Base-by-base conservation (phyloP, 1,139 yeast genomes). In the Debaryomycetaceae sp. region DNA sequence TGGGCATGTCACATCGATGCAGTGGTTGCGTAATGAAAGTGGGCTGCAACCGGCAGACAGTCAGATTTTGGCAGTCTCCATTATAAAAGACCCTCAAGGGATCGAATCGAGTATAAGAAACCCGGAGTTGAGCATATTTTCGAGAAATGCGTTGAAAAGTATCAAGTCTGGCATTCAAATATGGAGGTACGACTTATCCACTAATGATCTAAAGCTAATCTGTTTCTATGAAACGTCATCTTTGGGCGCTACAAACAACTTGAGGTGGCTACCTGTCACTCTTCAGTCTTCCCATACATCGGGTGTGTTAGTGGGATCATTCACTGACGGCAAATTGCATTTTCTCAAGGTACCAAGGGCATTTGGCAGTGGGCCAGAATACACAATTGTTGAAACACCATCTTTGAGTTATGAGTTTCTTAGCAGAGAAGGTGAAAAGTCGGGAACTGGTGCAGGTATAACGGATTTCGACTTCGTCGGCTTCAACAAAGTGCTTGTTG, bases 241-340 rank as follows among this genome's bases (percentile, higher is more conserved):
- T 3, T 71, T 74, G 56, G 95, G 95, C 1, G 78, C 78, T 2
- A 68, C 80, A 2, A 63, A 76, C 49, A 67, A 75, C 43, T 54
- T 87, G 46, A 68, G 70, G 41, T 83, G 88, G 87, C 68, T 75
- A 9, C 74, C 71, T 5, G 37, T 61, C 1, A 46, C 59, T 20
- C 52, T 64, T 6, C 44, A 45, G 7, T 56, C 56, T 5, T 58
- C 55, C 7, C 24, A 49, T 4, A 48, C 66, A 1, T 66, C 83
- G 7, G 76, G 79, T 5, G 60, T 79, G 0, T 54, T 85, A 14
- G 77, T 78, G 1, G 83, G 82, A 13, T 70, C 75, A 0, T 83
- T 80, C 52, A 81, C 81, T 38, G 88, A 85, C 59, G 95, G 95
- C 0, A 62, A 69, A 4, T 62, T 83, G 5, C 81, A 83, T 44